phyloP scores from a whole-genome alignment of 2,329 filamentous ascomycete genomes.

The Colletotrichum sansevieriae region DNA sequence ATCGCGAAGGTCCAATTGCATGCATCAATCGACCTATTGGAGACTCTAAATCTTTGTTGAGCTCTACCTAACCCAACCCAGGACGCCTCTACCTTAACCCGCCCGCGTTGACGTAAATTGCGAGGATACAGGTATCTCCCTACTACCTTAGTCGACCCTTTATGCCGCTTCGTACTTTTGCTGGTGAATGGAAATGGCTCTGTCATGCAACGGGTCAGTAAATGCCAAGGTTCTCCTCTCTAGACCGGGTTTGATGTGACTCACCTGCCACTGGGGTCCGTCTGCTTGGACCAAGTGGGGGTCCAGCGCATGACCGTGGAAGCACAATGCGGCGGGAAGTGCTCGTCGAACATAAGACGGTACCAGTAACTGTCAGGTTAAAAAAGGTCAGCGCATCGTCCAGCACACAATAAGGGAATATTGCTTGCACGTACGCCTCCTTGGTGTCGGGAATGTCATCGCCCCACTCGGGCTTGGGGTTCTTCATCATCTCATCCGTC shows the following conservation, averaged over 20 bases:
- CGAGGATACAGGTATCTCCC: conserved; percentile 34
- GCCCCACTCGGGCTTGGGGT: conserved; percentile 97
- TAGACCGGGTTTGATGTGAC: conserved; percentile 44
- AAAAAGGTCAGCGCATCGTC: conserved; percentile 45
- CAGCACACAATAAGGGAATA: background rate
- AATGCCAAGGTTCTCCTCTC: conserved; percentile 5
- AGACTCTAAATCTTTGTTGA: conserved; percentile 39
- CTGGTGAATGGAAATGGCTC: conserved; percentile 82
- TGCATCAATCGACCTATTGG: conserved; percentile 8
- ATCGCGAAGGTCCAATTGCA: conserved; percentile 1
- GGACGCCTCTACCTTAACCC: conserved; percentile 38
- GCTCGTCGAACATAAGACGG: conserved; percentile 97
- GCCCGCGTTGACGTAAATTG: conserved; percentile 36
- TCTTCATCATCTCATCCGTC: conserved; percentile 98
- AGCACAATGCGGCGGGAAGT: conserved; percentile 93
- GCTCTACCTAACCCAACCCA: conserved; percentile 36
- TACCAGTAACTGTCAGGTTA: conserved; percentile 84
- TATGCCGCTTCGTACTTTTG: conserved; percentile 75
- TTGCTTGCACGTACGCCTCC: conserved; percentile 76
- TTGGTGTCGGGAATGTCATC: conserved; percentile 93
- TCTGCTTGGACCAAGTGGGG: conserved; percentile 97
- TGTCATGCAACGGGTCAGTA: conserved; percentile 50
- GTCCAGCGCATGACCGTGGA: conserved; percentile 96
- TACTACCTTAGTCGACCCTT: conserved; percentile 42
- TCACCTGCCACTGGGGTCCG: conserved; percentile 92